Percentiles rank a stretch among this genome's conserved stretches.
phyloP scores from a whole-genome alignment of 1,284 basidiomycete genomes.

The Exobasidium rhododendri region DNA sequence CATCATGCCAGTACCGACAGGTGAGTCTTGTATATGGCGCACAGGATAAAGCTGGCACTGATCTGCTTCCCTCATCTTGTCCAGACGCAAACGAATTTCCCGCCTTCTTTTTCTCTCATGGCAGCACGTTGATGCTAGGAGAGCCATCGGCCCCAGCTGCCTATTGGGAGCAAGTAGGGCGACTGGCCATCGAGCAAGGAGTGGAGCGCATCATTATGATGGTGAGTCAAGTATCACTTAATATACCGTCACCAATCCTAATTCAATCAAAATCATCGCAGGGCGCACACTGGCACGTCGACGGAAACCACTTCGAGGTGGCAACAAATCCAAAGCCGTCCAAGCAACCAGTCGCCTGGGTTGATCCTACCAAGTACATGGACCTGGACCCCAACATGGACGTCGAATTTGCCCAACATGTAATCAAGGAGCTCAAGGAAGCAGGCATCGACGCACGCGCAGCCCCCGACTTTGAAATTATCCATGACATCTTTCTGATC shows the following conservation, averaged over 20 bases:
- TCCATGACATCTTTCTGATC: slow-evolving; percentile 46
- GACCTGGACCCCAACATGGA: slow-evolving; percentile 33
- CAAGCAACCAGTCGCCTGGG: slow-evolving; percentile 46
- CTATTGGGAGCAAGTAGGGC: slow-evolving; percentile 42
- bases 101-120: slow-evolving; percentile 33
- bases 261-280: too few species aligned
- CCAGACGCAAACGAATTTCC: slow-evolving; percentile 10
- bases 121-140: slow-evolving; percentile 40
- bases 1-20: too few species aligned
- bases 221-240: not conserved
- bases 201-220: slow-evolving; percentile 44
- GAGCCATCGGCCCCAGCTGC: slow-evolving; percentile 32
- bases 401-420: slow-evolving; percentile 24
- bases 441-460: slow-evolving; percentile 32
- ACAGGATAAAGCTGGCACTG: too few species aligned
- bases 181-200: slow-evolving; percentile 32
- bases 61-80: too few species aligned
- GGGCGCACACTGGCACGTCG: slow-evolving; percentile 44
- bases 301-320: slow-evolving; percentile 31
- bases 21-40: too few species aligned
- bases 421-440: slow-evolving; percentile 19
- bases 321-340: slow-evolving; percentile 30
- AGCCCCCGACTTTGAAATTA: slow-evolving; percentile 37
- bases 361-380: slow-evolving; percentile 25
- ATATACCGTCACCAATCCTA: not conserved